Percentiles rank a stretch among this genome's conserved stretches.
These are phyloP conservation scores for Begonia peltatifolia DNA, from an alignment of 306 rosid genomes.

Conservation along the genomic window DNA sequence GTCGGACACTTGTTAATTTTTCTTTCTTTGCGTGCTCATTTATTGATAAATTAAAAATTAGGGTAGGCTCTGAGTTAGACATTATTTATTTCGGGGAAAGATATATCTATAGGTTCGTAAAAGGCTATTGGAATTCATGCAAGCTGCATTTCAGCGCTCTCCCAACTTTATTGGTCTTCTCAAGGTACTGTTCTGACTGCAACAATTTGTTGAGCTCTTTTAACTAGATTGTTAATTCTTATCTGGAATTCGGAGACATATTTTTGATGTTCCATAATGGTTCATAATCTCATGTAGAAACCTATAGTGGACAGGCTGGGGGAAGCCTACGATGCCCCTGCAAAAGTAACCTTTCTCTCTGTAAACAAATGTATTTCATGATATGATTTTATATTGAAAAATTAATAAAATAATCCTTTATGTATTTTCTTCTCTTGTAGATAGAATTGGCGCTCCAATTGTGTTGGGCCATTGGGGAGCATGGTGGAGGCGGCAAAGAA, in stretches of 20 bases:
- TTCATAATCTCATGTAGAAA: conserved; percentile 42
- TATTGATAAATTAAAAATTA: background rate
- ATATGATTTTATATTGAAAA: too few species aligned
- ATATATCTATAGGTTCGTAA: conserved; percentile 53
- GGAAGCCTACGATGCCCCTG: conserved; percentile 81
- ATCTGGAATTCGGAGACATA: conserved; percentile 1
- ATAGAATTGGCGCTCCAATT: conserved; percentile 84
- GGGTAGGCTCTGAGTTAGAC: conserved; percentile 1
- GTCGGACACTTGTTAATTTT: too few species aligned
- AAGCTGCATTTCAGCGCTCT: conserved; percentile 71
- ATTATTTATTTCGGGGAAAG: conserved; percentile 2
- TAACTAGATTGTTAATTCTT: background rate
- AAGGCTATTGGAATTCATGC: conserved; percentile 79
- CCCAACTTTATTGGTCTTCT: conserved; percentile 75
- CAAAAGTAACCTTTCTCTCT: conserved; percentile 32
- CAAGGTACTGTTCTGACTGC: conserved; percentile 38
- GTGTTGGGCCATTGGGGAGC: conserved; percentile 99
- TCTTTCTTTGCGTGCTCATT: too few species aligned
- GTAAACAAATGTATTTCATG: too few species aligned
- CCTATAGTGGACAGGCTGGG: conserved; percentile 88
- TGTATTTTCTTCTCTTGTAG: conserved; percentile 24
- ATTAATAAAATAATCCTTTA: too few species aligned
- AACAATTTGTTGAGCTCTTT: background rate
- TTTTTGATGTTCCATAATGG: background rate
- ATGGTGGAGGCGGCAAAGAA: conserved; percentile 84